A percentile compares a stretch with the other conserved stretches of the same genome.
These are phyloP conservation scores for Astraeus odoratus DNA, from an alignment of 768 basidiomycete genomes.

Conservation along the genomic window DNA sequence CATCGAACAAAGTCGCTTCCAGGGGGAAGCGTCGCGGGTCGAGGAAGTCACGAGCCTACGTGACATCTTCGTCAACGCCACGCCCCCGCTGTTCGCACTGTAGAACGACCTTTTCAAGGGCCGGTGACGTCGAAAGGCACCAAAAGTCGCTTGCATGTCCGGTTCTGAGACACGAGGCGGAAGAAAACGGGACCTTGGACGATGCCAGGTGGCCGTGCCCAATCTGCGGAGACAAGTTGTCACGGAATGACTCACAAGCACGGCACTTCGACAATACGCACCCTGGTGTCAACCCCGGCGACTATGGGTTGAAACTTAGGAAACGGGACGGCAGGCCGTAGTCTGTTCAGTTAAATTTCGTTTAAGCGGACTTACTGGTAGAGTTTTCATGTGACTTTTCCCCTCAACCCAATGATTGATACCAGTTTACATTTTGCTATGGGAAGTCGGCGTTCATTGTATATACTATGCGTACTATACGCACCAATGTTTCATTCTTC, in stretches of 20 bases:
- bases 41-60: background rate
- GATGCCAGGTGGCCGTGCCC: background rate
- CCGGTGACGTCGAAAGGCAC: conserved; percentile 1
- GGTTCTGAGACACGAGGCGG: background rate
- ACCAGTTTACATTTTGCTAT: no score
- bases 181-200: background rate
- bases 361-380: no score
- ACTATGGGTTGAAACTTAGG: background rate
- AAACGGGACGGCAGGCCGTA: background rate
- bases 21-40: background rate
- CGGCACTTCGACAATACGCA: background rate
- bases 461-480: background rate
- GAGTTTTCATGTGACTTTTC: no score
- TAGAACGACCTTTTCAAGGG: background rate
- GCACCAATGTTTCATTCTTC: background rate
- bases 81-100: background rate
- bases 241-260: background rate
- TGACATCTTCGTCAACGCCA: background rate
- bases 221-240: background rate
- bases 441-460: background rate
- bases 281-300: background rate
- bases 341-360: background rate
- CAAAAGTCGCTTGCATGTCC: background rate
- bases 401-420: background rate
- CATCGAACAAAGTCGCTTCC: background rate